Evolutionary conservation across 768 basidiomycete species (phyloP).

Genomic region (Termitomyces sp.): DNA sequence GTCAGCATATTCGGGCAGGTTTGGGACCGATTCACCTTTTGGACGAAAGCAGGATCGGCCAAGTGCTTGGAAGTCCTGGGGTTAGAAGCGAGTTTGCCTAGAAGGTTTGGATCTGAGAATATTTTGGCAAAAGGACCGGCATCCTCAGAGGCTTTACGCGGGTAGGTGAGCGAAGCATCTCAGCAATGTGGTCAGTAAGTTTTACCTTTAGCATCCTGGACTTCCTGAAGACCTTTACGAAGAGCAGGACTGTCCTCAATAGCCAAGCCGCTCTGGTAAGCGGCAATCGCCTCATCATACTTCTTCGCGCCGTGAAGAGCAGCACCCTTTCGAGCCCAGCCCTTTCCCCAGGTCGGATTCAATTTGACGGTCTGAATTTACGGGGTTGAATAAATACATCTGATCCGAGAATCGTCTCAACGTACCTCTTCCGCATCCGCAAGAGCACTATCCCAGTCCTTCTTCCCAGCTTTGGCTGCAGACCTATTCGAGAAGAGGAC

Average conservation of each 20-base stretch:
- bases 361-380: conserved; percentile 64
- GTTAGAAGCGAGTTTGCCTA: conserved; percentile 81
- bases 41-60: conserved; percentile 76
- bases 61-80: conserved; percentile 83
- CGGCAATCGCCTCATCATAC: conserved; percentile 79
- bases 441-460: conserved; percentile 68
- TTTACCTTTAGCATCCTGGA: conserved; percentile 75
- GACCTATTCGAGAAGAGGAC: conserved; percentile 93
- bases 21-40: conserved; percentile 38
- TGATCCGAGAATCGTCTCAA: conserved; percentile 5
- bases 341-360: conserved; percentile 83
- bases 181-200: background rate
- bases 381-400: conserved; percentile 10
- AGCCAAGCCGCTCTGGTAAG: conserved; percentile 79
- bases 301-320: conserved; percentile 79
- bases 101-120: conserved; percentile 79
- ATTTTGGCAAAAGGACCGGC: conserved; percentile 57
- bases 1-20: background rate
- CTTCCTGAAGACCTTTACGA: conserved; percentile 85
- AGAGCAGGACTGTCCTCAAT: conserved; percentile 79
- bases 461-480: conserved; percentile 86
- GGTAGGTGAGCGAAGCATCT: background rate
- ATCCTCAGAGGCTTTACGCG: conserved; percentile 9
- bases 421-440: conserved; percentile 87
- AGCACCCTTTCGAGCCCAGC: conserved; percentile 88